Evolutionary conservation across 257 asterid species (phyloP).

Genomic region (Jaltomata sinuosa): DNA sequence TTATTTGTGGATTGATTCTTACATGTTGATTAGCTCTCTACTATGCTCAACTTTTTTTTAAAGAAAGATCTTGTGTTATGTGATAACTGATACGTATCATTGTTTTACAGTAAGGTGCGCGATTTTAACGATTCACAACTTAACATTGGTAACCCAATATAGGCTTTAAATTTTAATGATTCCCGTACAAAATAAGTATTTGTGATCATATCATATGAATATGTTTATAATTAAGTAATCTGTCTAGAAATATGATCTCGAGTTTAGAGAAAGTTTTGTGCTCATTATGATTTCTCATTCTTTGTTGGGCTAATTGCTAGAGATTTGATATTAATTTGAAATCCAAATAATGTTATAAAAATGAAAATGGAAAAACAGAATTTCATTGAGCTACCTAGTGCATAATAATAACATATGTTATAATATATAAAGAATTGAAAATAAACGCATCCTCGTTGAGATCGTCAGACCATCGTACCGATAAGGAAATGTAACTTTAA

Average conservation of each 20-base stretch:
- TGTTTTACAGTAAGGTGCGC: too few species aligned
- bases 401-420: not conserved
- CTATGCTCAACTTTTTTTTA: too few species aligned
- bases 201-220: not conserved
- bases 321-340: not conserved
- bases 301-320: not conserved
- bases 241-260: not conserved
- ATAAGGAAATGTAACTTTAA: too few species aligned
- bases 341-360: not conserved
- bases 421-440: not conserved
- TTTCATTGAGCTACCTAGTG: not conserved
- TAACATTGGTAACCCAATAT: too few species aligned
- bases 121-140: too few species aligned
- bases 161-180: too few species aligned
- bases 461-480: too few species aligned
- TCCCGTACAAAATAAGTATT: too few species aligned
- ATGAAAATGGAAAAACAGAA: not conserved
- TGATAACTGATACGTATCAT: too few species aligned
- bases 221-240: not conserved
- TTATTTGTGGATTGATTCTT: too few species aligned
- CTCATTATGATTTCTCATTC: not conserved
- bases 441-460: too few species aligned
- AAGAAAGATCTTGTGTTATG: too few species aligned
- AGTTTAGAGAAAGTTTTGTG: not conserved
- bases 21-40: not conserved